These are phyloP conservation scores for Punica granatum DNA, from an alignment of 345 rosid genomes.

Conservation along the genomic window DNA sequence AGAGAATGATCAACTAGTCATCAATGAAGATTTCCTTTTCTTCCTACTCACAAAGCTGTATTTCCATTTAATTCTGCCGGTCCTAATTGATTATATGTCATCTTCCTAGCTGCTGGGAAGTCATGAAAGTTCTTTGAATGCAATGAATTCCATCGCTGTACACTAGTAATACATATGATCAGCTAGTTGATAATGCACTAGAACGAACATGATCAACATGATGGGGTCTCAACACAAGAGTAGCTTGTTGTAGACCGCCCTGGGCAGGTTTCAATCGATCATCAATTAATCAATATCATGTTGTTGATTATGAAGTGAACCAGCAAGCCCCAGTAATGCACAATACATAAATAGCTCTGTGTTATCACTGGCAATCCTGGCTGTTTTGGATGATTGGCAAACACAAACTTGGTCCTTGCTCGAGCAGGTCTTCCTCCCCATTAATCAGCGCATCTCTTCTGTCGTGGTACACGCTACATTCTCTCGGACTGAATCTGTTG, in stretches of 20 bases:
- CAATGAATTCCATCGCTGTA: no score
- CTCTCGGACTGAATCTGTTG: no score
- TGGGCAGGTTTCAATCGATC: no score
- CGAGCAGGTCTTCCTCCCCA: slow-evolving; percentile 26
- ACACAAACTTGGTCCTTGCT: slow-evolving; percentile 9
- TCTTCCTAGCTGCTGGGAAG: no score
- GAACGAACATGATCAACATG: no score
- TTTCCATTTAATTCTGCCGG: background rate
- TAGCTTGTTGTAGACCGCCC: no score
- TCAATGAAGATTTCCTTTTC: background rate
- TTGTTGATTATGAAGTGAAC: slow-evolving; percentile 1
- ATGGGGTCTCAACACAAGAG: no score
- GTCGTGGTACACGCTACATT: slow-evolving; percentile 21
- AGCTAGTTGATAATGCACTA: no score
- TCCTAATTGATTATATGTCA: no score
- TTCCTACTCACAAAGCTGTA: background rate
- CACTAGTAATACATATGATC: no score
- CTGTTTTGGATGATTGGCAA: slow-evolving; percentile 22
- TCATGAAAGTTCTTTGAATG: no score
- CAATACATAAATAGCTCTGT: slow-evolving; percentile 25
- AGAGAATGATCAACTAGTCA: background rate
- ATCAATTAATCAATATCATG: background rate
- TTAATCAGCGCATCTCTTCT: slow-evolving; percentile 40
- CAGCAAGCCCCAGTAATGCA: slow-evolving; percentile 36
- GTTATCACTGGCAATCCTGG: slow-evolving; percentile 19